Evolutionary conservation across 768 basidiomycete genomes (phyloP), one percentile per base, ranked within the genome.

Genomic region (Gloeopeniophorella convolvens): DNA sequence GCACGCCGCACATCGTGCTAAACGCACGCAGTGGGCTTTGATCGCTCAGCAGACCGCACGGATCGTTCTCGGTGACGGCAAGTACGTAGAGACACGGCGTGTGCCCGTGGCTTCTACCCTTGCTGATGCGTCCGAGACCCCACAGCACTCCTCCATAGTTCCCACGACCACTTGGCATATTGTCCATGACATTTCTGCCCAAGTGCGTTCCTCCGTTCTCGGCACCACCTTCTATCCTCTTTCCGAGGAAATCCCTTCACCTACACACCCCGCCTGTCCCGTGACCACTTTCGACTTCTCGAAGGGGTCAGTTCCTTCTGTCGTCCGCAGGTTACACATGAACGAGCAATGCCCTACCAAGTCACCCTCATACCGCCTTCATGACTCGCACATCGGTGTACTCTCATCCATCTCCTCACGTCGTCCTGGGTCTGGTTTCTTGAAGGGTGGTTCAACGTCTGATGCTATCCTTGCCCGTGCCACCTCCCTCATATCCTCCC

Each of bases 1-100:
- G 9, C 51, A 47, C 18, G 46, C 51, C n/a, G 55, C 55, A n/a
- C 42, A 46, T 28, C 55, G 55, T 30, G 37, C 51, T 13, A 56
- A 56, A 34, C 39, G 47, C 40, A 18, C 55, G 3, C 46, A 42
- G 24, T 56, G 55, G 55, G 51, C 55, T 13, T 23, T 48, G 10
- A 56, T 54, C 11, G 48, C 56, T 9, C 37, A 54, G 42, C 56
- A 57, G 45, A 57, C 56, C n/a, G 48, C 40, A n/a, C 42, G 15
- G 16, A 35, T 54, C 16, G 56, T 57, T 13, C 24, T 50, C 12
- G 56, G 52, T 16, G 48, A 57, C 41, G 56, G 56, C 56, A 57
- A 53, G 56, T 57, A 57, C 37, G 47, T 57, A 10, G 56, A 57
- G 51, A 57, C 51, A 32, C 52, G 56, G 39, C 52, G 42, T 50